Conservation (phyloP, 371 early-diverging fungal species). For the Apophysomyces elegans region DNA sequence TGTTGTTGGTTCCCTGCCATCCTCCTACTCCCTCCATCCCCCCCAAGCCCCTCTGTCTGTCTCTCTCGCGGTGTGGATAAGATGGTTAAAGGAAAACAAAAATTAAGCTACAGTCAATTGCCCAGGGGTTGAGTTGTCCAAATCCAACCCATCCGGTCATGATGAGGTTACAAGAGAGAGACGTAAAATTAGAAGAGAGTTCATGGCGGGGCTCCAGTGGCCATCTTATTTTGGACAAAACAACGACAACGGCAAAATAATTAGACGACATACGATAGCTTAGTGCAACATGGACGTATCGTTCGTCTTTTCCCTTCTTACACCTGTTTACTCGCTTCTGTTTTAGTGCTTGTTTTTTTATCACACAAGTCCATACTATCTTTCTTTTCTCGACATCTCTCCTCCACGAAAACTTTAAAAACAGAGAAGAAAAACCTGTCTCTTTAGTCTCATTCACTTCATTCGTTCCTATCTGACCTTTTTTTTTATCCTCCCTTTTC, state of each 20-base stretch:
- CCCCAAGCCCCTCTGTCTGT: no score
- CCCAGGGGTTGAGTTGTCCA: constrained; percentile 5
- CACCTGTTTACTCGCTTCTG: background rate
- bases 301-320: constrained; percentile 5
- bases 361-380: background rate
- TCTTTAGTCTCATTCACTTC: background rate
- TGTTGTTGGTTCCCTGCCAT: background rate
- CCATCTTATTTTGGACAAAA: constrained; percentile 3
- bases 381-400: background rate
- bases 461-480: background rate
- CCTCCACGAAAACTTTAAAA: background rate
- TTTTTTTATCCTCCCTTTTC: background rate
- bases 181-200: constrained; percentile 1
- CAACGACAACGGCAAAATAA: background rate
- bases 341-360: background rate
- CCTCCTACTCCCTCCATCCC: no score
- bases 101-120: background rate
- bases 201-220: background rate
- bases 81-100: no score
- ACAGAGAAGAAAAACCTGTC: background rate
- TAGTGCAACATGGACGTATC: background rate
- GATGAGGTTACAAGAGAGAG: background rate
- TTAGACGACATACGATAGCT: constrained; percentile 2
- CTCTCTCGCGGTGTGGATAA: no score
- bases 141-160: background rate